Evolutionary conservation across 768 basidiomycete genomes (phyloP).

Genomic region (Chalciporus piperatus): DNA sequence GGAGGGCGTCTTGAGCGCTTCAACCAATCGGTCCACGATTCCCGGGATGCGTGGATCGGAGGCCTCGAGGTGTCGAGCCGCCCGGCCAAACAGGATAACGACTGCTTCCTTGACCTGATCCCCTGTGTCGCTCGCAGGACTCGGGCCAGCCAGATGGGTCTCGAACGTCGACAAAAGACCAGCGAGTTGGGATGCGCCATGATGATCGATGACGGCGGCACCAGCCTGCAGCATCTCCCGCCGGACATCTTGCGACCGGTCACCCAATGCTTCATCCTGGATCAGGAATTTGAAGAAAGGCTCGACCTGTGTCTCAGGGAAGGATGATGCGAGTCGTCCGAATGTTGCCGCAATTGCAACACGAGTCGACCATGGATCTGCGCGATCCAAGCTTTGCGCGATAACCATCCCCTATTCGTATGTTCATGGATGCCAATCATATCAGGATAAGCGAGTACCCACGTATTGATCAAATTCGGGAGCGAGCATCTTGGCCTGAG

Average conservation of each 20-base stretch:
- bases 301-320: conserved; percentile 58
- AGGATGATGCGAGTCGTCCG: conserved; percentile 60
- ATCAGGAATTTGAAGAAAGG: conserved; percentile 85
- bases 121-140: conserved; percentile 62
- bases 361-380: conserved; percentile 87
- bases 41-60: conserved; percentile 73
- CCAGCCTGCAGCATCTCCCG: conserved; percentile 87
- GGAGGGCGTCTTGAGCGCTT: conserved; percentile 88
- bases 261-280: conserved; percentile 82
- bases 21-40: conserved; percentile 83
- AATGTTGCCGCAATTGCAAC: conserved; percentile 71
- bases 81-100: conserved; percentile 90
- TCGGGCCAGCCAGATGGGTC: conserved; percentile 54
- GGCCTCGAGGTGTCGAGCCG: conserved; percentile 82
- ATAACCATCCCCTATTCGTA: conserved; percentile 84
- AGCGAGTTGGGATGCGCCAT: conserved; percentile 70
- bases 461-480: conserved; percentile 95
- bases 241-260: conserved; percentile 77
- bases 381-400: conserved; percentile 76
- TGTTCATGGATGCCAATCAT: not conserved
- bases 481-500: conserved; percentile 76
- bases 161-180: conserved; percentile 83
- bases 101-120: conserved; percentile 95
- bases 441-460: conserved; percentile 24
- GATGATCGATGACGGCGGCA: conserved; percentile 74